Evolutionary conservation across 352 stramenopile genomes (phyloP), one percentile per base, ranked within the genome.

Genomic region (Pythium scleroteichum): DNA sequence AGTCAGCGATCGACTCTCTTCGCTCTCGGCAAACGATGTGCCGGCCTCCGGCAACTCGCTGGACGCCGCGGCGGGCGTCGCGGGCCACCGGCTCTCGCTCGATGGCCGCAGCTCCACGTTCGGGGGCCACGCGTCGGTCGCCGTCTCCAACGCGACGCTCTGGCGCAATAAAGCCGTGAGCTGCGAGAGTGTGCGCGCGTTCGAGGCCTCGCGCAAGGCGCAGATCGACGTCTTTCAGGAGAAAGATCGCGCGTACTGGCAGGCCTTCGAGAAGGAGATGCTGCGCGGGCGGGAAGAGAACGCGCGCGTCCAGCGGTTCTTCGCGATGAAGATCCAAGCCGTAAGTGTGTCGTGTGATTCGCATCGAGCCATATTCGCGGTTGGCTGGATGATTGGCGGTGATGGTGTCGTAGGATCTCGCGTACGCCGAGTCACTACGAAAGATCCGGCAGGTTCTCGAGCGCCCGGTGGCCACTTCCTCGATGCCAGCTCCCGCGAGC

Each of bases 211-310:
- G 23, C 81, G 84, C 40, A 87, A 81, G 56, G 64, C 71, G 17
- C 82, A 89, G 58, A 88, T 94, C 64, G 84, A 94, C 62, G 73
- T 68, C 16, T 85, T 79, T 35, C 84, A 90, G 58, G 65, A 78
- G 20, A 72, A 76, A 32, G 84, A 94, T 54, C 79, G 79, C 44
- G 59, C 57, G 29, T 94, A 94, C 59, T 94, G 84, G 84, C 82
- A 78, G 20, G 66, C 78, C n/a, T 94, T 94, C 65, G 79, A 90
- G 66, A 73, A 78, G 35, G 84, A 94, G 69, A 79, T 94, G 19
- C 58, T 76, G 17, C 75, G 75, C 44, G 84, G 73, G 4, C 71
- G 73, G 32, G 84, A 89, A 14, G 80, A 90, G 59, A 91, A 92
- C 39, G 50, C 60, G 33, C 76, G 82, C 0, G 57, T 94, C 24